Evolutionary conservation across 306 rosid species (phyloP).

Genomic region (Crotalaria pallida): DNA sequence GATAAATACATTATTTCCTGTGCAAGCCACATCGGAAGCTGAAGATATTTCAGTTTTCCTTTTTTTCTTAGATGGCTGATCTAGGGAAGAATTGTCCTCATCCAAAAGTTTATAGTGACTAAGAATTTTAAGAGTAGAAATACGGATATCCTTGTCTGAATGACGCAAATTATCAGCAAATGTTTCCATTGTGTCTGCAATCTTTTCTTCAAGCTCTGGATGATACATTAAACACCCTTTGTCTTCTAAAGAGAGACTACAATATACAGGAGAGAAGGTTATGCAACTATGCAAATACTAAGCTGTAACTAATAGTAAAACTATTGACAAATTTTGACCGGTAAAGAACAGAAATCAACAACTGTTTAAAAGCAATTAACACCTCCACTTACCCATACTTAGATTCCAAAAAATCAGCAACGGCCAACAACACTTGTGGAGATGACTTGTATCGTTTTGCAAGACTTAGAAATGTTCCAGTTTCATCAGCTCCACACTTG

Average conservation of each 20-base stretch:
- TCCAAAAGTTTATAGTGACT: conserved; percentile 45
- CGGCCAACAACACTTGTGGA: conserved; percentile 60
- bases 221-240: conserved; percentile 32
- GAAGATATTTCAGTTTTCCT: conserved; percentile 48
- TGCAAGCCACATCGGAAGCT: conserved; percentile 15
- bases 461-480: conserved; percentile 43
- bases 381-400: conserved; percentile 55
- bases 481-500: conserved; percentile 33
- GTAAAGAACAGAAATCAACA: neutral
- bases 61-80: conserved; percentile 46
- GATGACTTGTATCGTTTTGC: conserved; percentile 64
- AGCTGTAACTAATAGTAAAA: neutral
- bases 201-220: conserved; percentile 46
- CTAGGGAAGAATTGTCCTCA: conserved; percentile 33
- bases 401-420: conserved; percentile 72
- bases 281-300: conserved; percentile 10
- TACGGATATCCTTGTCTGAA: conserved; percentile 59
- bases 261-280: conserved; percentile 16
- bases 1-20: conserved; percentile 50
- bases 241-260: conserved; percentile 50
- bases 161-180: conserved; percentile 68
- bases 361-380: neutral
- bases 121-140: conserved; percentile 70
- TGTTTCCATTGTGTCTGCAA: conserved; percentile 32
- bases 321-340: neutral